Evolutionary conservation across 495 filamentous ascomycete genomes (phyloP), one percentile per base, ranked within the genome.

Genomic region (Neurospora sp.): DNA sequence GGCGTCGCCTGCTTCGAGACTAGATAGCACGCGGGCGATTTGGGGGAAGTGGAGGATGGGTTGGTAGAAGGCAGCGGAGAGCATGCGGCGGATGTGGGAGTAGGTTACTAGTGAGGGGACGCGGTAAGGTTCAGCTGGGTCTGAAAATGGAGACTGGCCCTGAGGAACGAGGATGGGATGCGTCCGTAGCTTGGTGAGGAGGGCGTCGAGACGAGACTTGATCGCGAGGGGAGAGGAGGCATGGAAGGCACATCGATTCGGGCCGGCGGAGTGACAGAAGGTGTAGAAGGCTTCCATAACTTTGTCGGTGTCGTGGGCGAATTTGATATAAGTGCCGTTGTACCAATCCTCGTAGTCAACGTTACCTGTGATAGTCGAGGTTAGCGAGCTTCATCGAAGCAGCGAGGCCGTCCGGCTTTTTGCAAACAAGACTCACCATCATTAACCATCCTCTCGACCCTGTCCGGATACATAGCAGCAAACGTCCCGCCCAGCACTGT

Each of bases 11-110:
- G 74, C 70, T 47, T 86, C 85, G 8, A 93, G 81, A 6, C 84
- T 86, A 5, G 82, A 81, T 8, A 92, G 81, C 38, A 87, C 75
- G 8, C 80, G 71, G 9, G 91, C 90, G 0, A 92, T 76, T 2
- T 81, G 75, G 0, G 85, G 85, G 78, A 93, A 93, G 42, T 81
- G 80, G 22, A 78, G 65, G n/a, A 91, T 75, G 0, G 92, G 92
- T 39, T 84, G 81, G 73, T 94, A 94, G 12, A 91, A 76, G 6
- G 82, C 73, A 1, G 73, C 73, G 39, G 88, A 85, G 12, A 90
- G 79, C 39, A 86, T 74, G 16, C 75, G 77, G 12, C 80, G 80
- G 31, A 86, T 72, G 40, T 80, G 79, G 18, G 83, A 83, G 75
- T 82, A 86, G 12, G 82, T 82, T 18, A 86, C 74, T 16, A 85